A percentile compares a stretch with the other conserved stretches of the same genome.
Conservation (phyloP, 805 yeast species). For the Clavispora vitiphila region DNA sequence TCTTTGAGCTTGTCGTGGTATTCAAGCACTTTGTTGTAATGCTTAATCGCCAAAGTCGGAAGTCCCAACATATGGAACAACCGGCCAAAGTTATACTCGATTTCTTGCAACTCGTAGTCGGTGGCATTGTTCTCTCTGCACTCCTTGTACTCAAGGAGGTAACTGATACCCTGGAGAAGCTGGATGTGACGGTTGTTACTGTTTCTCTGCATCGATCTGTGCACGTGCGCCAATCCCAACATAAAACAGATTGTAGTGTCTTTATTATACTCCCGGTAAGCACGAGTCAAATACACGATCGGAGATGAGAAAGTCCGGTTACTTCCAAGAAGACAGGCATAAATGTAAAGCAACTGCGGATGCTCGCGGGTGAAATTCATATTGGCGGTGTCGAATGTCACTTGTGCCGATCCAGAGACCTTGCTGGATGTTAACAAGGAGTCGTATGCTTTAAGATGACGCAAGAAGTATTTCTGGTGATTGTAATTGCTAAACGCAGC, state of each 20-base stretch:
- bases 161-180: slow-evolving; percentile 80
- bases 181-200: slow-evolving; percentile 84
- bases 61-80: slow-evolving; percentile 81
- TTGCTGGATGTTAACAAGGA: slow-evolving; percentile 48
- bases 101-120: slow-evolving; percentile 62
- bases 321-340: slow-evolving; percentile 74
- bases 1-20: slow-evolving; percentile 32
- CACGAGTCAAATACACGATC: slow-evolving; percentile 67
- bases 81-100: slow-evolving; percentile 77
- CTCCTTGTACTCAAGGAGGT: slow-evolving; percentile 64
- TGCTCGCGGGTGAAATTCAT: slow-evolving; percentile 35
- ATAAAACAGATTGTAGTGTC: slow-evolving; percentile 78
- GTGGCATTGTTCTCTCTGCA: slow-evolving; percentile 38
- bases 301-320: slow-evolving; percentile 82
- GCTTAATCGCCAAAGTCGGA: slow-evolving; percentile 63
- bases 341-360: slow-evolving; percentile 71
- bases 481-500: slow-evolving; percentile 68
- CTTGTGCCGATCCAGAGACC: slow-evolving; percentile 76
- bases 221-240: slow-evolving; percentile 76
- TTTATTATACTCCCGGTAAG: slow-evolving; percentile 58
- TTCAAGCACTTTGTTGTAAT: slow-evolving; percentile 64
- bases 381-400: slow-evolving; percentile 49
- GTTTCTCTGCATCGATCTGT: slow-evolving; percentile 87
- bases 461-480: slow-evolving; percentile 82
- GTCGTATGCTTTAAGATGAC: slow-evolving; percentile 89